Conservation (phyloP, 805 yeast genomes). For the Suhomyces tanzawaensis region DNA sequence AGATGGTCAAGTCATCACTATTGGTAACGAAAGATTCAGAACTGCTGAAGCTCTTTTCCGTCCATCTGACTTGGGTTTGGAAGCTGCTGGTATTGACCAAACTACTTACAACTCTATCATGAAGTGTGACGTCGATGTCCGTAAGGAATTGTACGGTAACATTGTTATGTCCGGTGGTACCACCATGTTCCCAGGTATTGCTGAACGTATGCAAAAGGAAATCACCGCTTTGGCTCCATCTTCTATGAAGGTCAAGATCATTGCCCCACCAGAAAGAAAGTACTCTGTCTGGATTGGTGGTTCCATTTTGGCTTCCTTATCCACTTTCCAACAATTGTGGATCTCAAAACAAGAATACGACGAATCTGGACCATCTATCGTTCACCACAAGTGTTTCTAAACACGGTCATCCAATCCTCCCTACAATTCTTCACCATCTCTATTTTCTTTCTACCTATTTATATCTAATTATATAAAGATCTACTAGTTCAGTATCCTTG, state of each 20-base stretch:
- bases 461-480: conserved; percentile 4
- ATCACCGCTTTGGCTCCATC: conserved; percentile 99
- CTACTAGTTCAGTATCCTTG: conserved; percentile 5
- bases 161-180: conserved; percentile 99
- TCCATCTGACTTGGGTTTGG: conserved; percentile 86
- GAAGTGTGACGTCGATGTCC: conserved; percentile 98
- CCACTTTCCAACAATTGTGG: conserved; percentile 99
- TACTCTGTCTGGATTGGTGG: conserved; percentile 99
- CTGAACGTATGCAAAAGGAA: conserved; percentile 99
- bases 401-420: conserved; percentile 12
- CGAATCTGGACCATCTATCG: conserved; percentile 99
- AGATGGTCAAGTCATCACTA: conserved; percentile 99
- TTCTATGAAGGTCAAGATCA: conserved; percentile 98
- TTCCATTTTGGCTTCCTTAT: conserved; percentile 96
- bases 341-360: conserved; percentile 99
- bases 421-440: conserved; percentile 5
- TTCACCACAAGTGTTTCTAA: conserved; percentile 93
- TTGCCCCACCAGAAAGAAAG: conserved; percentile 99
- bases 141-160: conserved; percentile 98
- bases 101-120: conserved; percentile 92
- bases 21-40: conserved; percentile 99
- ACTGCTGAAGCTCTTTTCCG: conserved; percentile 99
- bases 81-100: conserved; percentile 99
- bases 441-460: conserved; percentile 5
- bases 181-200: conserved; percentile 99